These are phyloP conservation scores for Venustampulla echinocandica DNA, from an alignment of 495 filamentous ascomycete genomes.

Conservation along the genomic window DNA sequence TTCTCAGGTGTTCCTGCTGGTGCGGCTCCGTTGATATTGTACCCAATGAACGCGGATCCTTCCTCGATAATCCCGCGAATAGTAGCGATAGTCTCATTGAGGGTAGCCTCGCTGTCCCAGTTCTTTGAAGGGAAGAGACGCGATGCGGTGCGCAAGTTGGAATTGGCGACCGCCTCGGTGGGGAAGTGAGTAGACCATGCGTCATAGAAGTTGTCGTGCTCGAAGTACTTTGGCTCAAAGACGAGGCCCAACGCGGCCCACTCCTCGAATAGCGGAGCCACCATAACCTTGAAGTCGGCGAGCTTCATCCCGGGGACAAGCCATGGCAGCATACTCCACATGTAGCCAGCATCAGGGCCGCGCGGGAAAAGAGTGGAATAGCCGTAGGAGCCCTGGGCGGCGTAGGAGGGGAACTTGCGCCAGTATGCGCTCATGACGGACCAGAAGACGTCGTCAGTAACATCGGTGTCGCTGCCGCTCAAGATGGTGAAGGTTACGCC, in stretches of 20 bases:
- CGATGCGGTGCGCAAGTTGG: constrained; percentile 41
- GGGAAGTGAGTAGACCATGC: constrained; percentile 37
- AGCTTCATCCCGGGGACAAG: background rate
- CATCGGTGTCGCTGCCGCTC: background rate
- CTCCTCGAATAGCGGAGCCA: background rate
- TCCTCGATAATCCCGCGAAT: constrained; percentile 35
- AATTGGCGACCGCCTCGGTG: constrained; percentile 30
- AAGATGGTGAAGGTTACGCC: background rate
- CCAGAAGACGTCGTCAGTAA: background rate
- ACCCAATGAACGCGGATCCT: constrained; percentile 35
- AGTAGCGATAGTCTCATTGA: background rate
- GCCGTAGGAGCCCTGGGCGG: background rate
- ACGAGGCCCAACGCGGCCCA: constrained; percentile 21
- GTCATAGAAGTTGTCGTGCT: constrained; percentile 36
- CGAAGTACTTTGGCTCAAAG: constrained; percentile 16
- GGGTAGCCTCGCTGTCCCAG: constrained; percentile 22
- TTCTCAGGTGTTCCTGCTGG: constrained; percentile 26
- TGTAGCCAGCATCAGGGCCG: background rate
- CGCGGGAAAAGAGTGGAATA: background rate
- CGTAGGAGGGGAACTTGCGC: background rate
- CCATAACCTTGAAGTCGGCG: background rate
- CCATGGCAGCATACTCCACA: background rate
- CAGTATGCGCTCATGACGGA: background rate
- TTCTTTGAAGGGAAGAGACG: constrained; percentile 49
- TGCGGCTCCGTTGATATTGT: constrained; percentile 16